Percentiles rank a stretch among this genome's conserved stretches.
These are phyloP conservation scores for Colletotrichum filicis DNA, from an alignment of 2,329 filamentous ascomycete genomes.

Conservation along the genomic window DNA sequence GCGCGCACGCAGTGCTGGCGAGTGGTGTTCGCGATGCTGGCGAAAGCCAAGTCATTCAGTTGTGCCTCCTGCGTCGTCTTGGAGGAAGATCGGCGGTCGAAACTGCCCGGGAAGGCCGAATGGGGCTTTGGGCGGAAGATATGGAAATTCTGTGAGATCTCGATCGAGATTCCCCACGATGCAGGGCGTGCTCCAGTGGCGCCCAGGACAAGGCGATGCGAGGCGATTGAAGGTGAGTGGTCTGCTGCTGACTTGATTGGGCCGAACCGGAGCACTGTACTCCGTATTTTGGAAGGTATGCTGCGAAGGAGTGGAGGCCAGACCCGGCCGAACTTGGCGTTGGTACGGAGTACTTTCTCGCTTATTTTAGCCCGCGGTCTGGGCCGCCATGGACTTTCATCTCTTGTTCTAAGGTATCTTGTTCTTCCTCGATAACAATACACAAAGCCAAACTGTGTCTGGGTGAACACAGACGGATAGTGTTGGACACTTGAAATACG, in stretches of 20 bases:
- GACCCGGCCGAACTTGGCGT: not conserved
- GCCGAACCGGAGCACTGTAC: not conserved
- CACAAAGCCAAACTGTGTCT: not conserved
- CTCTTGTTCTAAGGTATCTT: too few relatives aligned
- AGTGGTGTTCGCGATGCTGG: not conserved
- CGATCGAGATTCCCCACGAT: conserved; percentile 33
- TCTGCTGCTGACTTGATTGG: not conserved
- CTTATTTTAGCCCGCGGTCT: conserved; percentile 1
- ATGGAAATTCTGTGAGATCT: conserved; percentile 11
- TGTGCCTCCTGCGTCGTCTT: not conserved
- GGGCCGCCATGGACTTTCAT: conserved; percentile 12
- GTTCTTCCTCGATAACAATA: not conserved
- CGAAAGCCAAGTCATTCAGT: not conserved
- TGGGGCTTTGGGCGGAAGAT: conserved; percentile 8
- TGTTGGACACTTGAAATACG: too few relatives aligned
- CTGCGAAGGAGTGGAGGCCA: conserved; percentile 2
- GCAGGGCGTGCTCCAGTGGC: conserved; percentile 21
- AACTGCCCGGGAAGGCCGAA: not conserved
- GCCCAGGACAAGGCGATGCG: conserved; percentile 11
- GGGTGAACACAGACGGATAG: not conserved
- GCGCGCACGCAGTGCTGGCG: conserved; percentile 16
- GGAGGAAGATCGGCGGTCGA: not conserved
- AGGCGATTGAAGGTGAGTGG: conserved; percentile 9
- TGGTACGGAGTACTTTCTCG: not conserved
- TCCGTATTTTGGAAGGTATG: not conserved